A percentile compares a stretch with the other conserved stretches of the same genome.
Evolutionary conservation across 495 filamentous ascomycete genomes (phyloP).

Genomic region (Penicillium manginii): DNA sequence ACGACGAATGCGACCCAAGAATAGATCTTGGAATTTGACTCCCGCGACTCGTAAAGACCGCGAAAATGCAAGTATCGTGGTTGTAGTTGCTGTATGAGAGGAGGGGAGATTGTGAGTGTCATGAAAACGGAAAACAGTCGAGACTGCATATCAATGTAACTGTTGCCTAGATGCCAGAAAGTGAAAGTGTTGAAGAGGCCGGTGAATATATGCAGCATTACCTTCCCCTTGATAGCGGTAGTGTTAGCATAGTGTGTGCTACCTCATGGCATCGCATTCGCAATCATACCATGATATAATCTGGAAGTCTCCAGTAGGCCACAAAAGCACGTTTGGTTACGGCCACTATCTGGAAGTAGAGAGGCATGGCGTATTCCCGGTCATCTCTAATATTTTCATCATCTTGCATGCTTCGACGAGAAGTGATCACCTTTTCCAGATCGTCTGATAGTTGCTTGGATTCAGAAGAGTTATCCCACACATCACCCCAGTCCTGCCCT

Average conservation of each 20-base stretch:
- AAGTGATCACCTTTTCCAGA: slow-evolving; percentile 48
- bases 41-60: slow-evolving; percentile 50
- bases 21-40: slow-evolving; percentile 56
- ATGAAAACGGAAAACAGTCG: slow-evolving; percentile 74
- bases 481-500: slow-evolving; percentile 63
- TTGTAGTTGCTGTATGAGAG: slow-evolving; percentile 64
- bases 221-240: slow-evolving; percentile 48
- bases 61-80: slow-evolving; percentile 52
- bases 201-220: slow-evolving; percentile 65
- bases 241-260: neutral
- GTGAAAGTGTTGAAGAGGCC: slow-evolving; percentile 70
- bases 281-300: slow-evolving; percentile 54
- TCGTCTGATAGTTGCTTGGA: slow-evolving; percentile 46
- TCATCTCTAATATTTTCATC: slow-evolving; percentile 43
- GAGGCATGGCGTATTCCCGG: slow-evolving; percentile 64
- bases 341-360: slow-evolving; percentile 52
- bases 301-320: slow-evolving; percentile 63
- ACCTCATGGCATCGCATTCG: neutral
- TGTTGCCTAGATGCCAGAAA: slow-evolving; percentile 63
- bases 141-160: slow-evolving; percentile 64
- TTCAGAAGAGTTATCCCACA: slow-evolving; percentile 57
- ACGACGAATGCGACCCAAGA: slow-evolving; percentile 55
- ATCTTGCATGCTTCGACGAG: slow-evolving; percentile 34
- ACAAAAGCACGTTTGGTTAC: slow-evolving; percentile 58
- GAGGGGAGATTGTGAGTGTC: slow-evolving; percentile 65